Base-by-base conservation (phyloP, 805 yeast genomes). In the Hanseniaspora lindneri region DNA sequence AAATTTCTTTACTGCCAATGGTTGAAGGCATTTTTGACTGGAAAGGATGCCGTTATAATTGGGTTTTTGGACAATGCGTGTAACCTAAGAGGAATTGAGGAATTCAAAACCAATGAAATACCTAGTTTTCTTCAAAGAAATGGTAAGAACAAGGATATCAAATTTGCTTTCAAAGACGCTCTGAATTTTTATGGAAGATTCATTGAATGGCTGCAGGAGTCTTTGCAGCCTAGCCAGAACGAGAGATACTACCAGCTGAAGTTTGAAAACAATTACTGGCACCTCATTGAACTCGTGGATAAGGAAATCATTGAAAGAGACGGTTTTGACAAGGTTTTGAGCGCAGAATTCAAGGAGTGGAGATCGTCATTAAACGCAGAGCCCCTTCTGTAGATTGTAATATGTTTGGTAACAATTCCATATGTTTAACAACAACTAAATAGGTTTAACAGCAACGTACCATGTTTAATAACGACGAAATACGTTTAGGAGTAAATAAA, bases 1-100 rank as follows among this genome's bases (percentile, higher is more conserved):
- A 72, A 71, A 48, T 87, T 86, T 63, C 66, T 92, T 39, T 76
- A 81, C 60, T 74, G 70, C 52, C 73, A 94, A 0, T 92, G 99
- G 99, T 85, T 94, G 2, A 97, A 87, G 66, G 82, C 95, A 53
- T 92, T 87, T 62, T 67, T 92, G 20, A 70, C 85, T 39, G 98
- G 98, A 3, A 74, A 92, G 19, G 79, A 82, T n/a, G 74, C 75
- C 51, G 72, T 89, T 4, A 73, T 83, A 3, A 84, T 84, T 59
- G 99, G 96, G 0, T 92, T 83, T 63, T 73, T 96, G 55, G 94
- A 86, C 60, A 82, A 82, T 16, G 65, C 76, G 29, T 70, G 81
- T 37, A 62, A 73, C n/a, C 65, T 89, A 49, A 68, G 73, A 53
- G 65, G 80, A 3, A 77, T 84, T 1, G 97, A 92, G 63, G 78